Percentiles rank a stretch among this genome's conserved stretches.
Conservation (phyloP, 1,139 yeast species). For the Maudiozyma humilis region DNA sequence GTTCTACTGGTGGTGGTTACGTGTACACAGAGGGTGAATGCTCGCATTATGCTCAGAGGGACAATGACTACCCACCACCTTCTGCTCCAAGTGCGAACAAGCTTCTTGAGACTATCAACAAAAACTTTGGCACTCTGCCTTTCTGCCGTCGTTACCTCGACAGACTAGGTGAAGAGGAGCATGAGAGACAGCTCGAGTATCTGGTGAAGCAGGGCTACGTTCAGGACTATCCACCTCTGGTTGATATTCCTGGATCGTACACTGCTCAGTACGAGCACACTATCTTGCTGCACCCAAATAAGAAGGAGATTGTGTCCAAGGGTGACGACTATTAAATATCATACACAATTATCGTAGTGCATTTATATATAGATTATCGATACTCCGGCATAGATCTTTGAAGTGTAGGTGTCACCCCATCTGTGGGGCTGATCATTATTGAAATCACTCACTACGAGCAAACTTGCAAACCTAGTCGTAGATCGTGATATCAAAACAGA, state of each 20-base stretch:
- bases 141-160: conserved; percentile 95
- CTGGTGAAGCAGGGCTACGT: conserved; percentile 81
- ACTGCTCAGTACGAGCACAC: conserved; percentile 98
- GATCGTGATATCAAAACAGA: background rate
- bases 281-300: conserved; percentile 77
- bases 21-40: conserved; percentile 85
- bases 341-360: too few species aligned
- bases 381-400: too few species aligned
- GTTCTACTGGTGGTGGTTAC: conserved; percentile 90
- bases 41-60: conserved; percentile 76
- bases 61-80: conserved; percentile 46
- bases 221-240: conserved; percentile 94
- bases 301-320: conserved; percentile 87
- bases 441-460: too few species aligned
- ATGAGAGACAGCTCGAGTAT: conserved; percentile 78
- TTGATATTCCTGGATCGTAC: conserved; percentile 73
- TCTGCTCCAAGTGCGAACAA: conserved; percentile 58
- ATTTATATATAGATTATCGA: too few species aligned
- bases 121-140: conserved; percentile 86
- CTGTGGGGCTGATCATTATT: too few species aligned
- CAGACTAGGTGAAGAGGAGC: conserved; percentile 84
- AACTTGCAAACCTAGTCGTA: too few species aligned
- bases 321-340: conserved; percentile 74
- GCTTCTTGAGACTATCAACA: conserved; percentile 59
- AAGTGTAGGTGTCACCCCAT: too few species aligned